These are phyloP conservation scores for Candida tetrigidarum DNA, from an alignment of 1,139 yeast genomes.

Conservation along the genomic window DNA sequence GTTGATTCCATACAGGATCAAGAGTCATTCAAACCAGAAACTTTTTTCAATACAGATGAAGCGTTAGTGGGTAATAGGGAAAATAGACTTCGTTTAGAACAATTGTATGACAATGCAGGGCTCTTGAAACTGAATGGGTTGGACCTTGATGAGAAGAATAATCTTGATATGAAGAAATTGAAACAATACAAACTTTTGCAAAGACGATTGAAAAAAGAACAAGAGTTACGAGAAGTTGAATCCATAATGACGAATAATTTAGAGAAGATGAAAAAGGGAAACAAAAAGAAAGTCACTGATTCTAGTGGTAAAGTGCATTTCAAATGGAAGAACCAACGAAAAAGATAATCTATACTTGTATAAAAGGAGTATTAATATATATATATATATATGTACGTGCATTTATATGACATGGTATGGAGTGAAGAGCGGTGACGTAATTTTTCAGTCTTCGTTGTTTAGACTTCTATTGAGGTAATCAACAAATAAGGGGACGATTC, in stretches of 20 bases:
- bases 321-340: constrained; percentile 88
- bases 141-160: constrained; percentile 42
- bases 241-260: constrained; percentile 74
- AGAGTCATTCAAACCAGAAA: constrained; percentile 62
- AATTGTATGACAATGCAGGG: constrained; percentile 49
- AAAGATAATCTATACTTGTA: constrained; percentile 49
- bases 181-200: constrained; percentile 59
- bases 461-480: constrained; percentile 69
- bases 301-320: constrained; percentile 69
- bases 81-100: constrained; percentile 69
- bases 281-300: constrained; percentile 73
- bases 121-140: constrained; percentile 29
- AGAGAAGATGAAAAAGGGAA: constrained; percentile 90
- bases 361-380: too few relatives aligned
- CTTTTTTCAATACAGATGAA: constrained; percentile 71
- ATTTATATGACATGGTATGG: too few relatives aligned
- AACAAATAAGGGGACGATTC: constrained; percentile 73
- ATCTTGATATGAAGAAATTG: constrained; percentile 57
- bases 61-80: constrained; percentile 66
- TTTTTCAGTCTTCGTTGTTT: constrained; percentile 28
- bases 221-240: constrained; percentile 68
- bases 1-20: constrained; percentile 67
- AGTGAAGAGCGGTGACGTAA: too few relatives aligned
- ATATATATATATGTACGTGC: too few relatives aligned
- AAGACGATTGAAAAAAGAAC: constrained; percentile 66